Percentiles rank a stretch among this genome's conserved stretches.
These are phyloP conservation scores for Yamadazyma philogaea DNA, from an alignment of 805 yeast genomes.

Conservation along the genomic window DNA sequence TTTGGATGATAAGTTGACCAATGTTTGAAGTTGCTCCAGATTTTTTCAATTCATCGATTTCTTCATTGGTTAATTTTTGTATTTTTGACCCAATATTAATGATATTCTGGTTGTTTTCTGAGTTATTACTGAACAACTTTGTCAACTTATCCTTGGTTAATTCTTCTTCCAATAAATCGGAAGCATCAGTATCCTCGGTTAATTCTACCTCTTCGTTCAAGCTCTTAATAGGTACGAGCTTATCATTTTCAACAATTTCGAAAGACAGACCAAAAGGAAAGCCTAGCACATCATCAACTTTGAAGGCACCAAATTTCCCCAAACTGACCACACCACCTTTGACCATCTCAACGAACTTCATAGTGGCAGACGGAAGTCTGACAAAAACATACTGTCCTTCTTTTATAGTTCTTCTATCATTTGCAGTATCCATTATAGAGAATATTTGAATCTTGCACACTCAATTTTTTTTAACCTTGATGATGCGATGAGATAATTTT, in stretches of 20 bases:
- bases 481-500: conserved; percentile 11
- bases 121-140: conserved; percentile 38
- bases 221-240: conserved; percentile 48
- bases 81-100: conserved; percentile 64
- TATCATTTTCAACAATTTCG: conserved; percentile 64
- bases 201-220: conserved; percentile 30
- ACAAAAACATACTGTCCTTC: conserved; percentile 59
- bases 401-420: conserved; percentile 30
- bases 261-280: conserved; percentile 85
- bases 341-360: conserved; percentile 67
- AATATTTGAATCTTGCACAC: conserved; percentile 8
- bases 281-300: conserved; percentile 72
- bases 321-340: conserved; percentile 61
- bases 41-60: conserved; percentile 78
- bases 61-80: conserved; percentile 73
- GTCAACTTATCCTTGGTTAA: conserved; percentile 39
- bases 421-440: neutral
- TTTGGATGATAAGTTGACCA: conserved; percentile 77
- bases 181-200: conserved; percentile 26
- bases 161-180: conserved; percentile 32
- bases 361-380: conserved; percentile 76
- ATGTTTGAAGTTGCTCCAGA: conserved; percentile 57
- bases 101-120: conserved; percentile 65
- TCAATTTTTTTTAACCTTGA: conserved; percentile 2
- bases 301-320: conserved; percentile 90